Evolutionary conservation across 225 moss, liverwort and hornwort genomes (phyloP), one percentile per base, ranked within the genome.

Genomic region (Thuidium tamariscinum): DNA sequence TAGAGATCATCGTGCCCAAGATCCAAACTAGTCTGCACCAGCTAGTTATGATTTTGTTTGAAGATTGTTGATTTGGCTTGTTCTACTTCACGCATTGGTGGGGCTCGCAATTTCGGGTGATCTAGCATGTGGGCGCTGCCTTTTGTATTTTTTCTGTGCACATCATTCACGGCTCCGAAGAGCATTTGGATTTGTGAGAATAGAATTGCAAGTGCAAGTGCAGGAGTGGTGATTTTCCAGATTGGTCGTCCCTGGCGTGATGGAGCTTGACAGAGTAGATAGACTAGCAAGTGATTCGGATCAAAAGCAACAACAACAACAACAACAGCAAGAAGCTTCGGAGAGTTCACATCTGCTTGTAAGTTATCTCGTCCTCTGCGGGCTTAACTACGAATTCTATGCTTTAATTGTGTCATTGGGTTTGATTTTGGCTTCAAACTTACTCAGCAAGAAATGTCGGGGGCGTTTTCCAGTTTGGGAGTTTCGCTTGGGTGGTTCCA

Each of bases 301-400:
- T 10, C 86, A 74, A 48, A 74, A 51, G 18, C 89, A 46, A 48
- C 85, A 49, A 48, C 87, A 49, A 36, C 89, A 60, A 22, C 89
- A 56, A 18, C 86, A 80, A 4, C 79, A 79, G 44, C 80, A 71
- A 42, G 88, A 64, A 79, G 42, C 78, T 62, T 90, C 87, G 34
- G 93, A 93, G 86, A 82, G 77, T 44, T 87, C 89, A 37, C 87
- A 88, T 70, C 88, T 93, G 48, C 79, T 93, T 84, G 93, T 87
- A 71, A 39, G 70, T 49, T 27, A 55, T 55, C 82, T 67, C 70
- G 74, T 59, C 23, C 48, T 48, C 66, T 10, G 26, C 12, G 48
- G 57, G n/a, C 16, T 80, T 17, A 57, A 29, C 69, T 34, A 39
- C 74, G 16, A 86, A 22, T 69, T 46, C 32, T 39, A 56, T 41